Percentiles rank a stretch among this genome's conserved stretches.
Conservation (phyloP, 805 yeast genomes). For the Saturnispora galanensis region DNA sequence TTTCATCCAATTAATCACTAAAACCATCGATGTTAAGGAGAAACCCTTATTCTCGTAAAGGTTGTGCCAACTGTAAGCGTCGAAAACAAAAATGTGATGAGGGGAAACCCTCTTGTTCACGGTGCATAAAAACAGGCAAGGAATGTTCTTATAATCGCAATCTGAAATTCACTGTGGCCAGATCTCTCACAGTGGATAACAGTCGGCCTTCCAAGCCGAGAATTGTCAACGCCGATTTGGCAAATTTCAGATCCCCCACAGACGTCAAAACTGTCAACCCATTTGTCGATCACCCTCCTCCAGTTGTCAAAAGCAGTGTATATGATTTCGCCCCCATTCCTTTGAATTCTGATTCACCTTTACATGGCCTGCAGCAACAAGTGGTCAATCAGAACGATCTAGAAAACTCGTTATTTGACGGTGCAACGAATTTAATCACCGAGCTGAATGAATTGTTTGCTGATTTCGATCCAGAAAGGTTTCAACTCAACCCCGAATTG, state of each 20-base stretch:
- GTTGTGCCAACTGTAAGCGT: constrained; percentile 37
- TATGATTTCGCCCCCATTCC: too few species aligned
- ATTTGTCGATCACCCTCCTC: constrained; percentile 13
- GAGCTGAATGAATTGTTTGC: constrained; percentile 28
- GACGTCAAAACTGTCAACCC: constrained; percentile 7
- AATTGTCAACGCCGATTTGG: background rate
- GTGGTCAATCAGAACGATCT: constrained; percentile 16
- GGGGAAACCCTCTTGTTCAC: constrained; percentile 31
- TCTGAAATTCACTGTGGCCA: constrained; percentile 26
- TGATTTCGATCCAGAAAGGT: constrained; percentile 21
- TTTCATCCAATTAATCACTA: background rate
- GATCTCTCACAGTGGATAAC: constrained; percentile 20
- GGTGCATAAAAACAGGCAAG: constrained; percentile 30
- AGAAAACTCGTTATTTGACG: constrained; percentile 25
- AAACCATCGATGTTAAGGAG: constrained; percentile 26
- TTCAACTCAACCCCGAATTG: constrained; percentile 5
- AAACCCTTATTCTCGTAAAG: constrained; percentile 32
- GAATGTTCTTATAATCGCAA: constrained; percentile 29
- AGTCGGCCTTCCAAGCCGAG: background rate
- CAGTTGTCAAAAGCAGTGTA: constrained; percentile 17
- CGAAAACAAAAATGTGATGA: constrained; percentile 36
- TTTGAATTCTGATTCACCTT: background rate
- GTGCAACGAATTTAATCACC: constrained; percentile 27
- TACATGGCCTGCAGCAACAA: background rate
- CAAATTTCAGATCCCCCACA: background rate